A percentile compares a stretch with the other conserved stretches of the same genome.
These are phyloP conservation scores for Nigrospora osmanthi DNA, from an alignment of 2,329 filamentous ascomycete genomes.

Conservation along the genomic window DNA sequence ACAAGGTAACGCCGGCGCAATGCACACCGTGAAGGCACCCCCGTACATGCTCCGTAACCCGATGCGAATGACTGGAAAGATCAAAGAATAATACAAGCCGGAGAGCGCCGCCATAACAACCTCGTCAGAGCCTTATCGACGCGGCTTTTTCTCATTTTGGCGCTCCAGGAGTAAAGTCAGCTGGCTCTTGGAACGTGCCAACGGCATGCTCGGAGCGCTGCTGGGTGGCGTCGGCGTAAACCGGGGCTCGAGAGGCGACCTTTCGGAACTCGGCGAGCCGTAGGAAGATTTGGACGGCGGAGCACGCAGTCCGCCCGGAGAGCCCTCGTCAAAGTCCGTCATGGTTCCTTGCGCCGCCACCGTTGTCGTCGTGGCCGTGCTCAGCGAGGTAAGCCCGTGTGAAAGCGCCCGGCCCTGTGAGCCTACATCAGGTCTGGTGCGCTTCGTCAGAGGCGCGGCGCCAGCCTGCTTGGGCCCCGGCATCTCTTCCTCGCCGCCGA, in stretches of 20 bases:
- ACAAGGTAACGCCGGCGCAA: too few species aligned
- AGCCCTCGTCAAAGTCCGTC: conserved; percentile 26
- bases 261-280: conserved; percentile 5
- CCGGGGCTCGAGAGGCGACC: conserved; percentile 24
- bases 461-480: neutral
- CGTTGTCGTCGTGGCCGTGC: conserved; percentile 31
- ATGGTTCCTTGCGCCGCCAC: conserved; percentile 35
- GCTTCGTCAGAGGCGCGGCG: neutral
- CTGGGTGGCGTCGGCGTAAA: conserved; percentile 44
- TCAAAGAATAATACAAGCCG: too few species aligned
- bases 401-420: conserved; percentile 14
- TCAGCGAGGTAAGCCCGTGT: conserved; percentile 20
- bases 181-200: conserved; percentile 54
- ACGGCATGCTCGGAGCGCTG: conserved; percentile 33
- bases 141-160: conserved; percentile 17
- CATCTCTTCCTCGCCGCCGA: neutral
- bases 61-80: too few species aligned
- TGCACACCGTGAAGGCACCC: too few species aligned
- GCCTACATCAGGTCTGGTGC: neutral
- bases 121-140: conserved; percentile 9
- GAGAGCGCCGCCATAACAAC: neutral
- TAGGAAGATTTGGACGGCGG: conserved; percentile 7
- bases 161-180: conserved; percentile 49
- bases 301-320: conserved; percentile 8
- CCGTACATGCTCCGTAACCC: too few species aligned